Evolutionary conservation across 768 basidiomycete genomes (phyloP), one percentile per base, ranked within the genome.

Genomic region (Leccinum disarticulatum): DNA sequence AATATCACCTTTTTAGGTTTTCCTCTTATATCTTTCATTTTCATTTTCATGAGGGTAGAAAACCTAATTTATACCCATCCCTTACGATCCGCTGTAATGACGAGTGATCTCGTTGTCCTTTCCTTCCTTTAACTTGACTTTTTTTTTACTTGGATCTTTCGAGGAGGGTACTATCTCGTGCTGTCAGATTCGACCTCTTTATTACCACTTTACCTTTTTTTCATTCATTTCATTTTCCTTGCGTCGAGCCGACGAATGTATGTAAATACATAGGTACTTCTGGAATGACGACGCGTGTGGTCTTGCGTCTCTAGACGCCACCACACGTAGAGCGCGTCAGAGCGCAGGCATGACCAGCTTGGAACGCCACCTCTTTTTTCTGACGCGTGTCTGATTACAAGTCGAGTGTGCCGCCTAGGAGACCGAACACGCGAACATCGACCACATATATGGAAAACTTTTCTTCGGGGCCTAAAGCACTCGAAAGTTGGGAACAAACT

Each of bases 1-100:
- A 22, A 19, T 46, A 46, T 19, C 43, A 46, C 43, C 43, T 13
- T 46, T 43, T 46, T 46, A 46, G 43, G 43, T 10, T 53, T 62
- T 68, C 55, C 54, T 46, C 7, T 36, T 66, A 55, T 57, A 19
- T 22, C 25, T 14, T 28, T 52, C 49, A 52, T 47, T 11, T 25
- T 49, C 54, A 27, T 56, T 54, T 56, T 52, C 54, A 51, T 22
- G 60, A 58, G 68, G 67, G 61, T 65, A 60, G 66, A 70, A 58
- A 60, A 36, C 59, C 33, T 65, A 72, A 63, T 69, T 68, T 68
- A 68, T 3, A 2, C 70, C 65, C 65, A 7, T 63, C 64, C 49
- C 51, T 53, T 73, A 67, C 27, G 58, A 64, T 64, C 56, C 58
- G 54, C 55, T 61, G 57, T 66, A 72, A 61, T 63, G 58, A 58